phyloP scores from a whole-genome alignment of 768 basidiomycete genomes.

The Rhodotorula kratochvilovae region DNA sequence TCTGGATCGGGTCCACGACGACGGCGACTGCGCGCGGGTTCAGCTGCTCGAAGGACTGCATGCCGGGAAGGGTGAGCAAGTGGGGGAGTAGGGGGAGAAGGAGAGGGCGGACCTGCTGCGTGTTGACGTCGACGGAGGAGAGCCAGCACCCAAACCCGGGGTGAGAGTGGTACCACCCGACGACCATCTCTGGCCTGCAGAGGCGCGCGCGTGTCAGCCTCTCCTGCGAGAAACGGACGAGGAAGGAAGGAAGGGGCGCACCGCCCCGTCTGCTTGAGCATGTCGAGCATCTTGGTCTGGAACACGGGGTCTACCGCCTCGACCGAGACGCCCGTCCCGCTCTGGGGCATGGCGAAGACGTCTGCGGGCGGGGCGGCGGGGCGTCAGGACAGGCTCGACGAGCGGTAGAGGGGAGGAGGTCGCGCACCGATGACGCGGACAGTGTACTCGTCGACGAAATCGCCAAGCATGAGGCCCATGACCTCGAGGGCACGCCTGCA shows the following conservation, averaged over 20 bases:
- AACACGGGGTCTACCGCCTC: conserved; percentile 95
- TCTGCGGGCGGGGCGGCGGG: conserved; percentile 61
- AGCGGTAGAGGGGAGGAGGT: no score
- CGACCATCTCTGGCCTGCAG: conserved; percentile 87
- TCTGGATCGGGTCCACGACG: conserved; percentile 97
- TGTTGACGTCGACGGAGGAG: conserved; percentile 97
- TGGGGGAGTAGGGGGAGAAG: not conserved
- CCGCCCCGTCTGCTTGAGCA: conserved; percentile 98
- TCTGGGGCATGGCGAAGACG: conserved; percentile 98
- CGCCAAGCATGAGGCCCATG: conserved; percentile 96
- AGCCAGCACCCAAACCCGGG: conserved; percentile 99
- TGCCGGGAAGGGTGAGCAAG: not conserved
- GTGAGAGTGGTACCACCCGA: conserved; percentile 99
- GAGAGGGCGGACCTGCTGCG: conserved; percentile 69
- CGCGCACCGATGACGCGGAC: conserved; percentile 43
- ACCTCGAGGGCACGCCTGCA: conserved; percentile 98
- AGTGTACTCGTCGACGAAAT: conserved; percentile 94
- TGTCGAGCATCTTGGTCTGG: conserved; percentile 95
- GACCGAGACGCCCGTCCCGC: conserved; percentile 92
- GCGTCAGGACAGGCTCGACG: not conserved
- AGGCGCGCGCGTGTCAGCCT: no score
- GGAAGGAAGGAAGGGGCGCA: conserved; percentile 48
- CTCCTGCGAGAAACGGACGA: conserved; percentile 31
- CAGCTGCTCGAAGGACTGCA: conserved; percentile 94
- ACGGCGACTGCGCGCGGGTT: conserved; percentile 91